Conservation (phyloP, 441 rosid genomes). For the Croton setiger region DNA sequence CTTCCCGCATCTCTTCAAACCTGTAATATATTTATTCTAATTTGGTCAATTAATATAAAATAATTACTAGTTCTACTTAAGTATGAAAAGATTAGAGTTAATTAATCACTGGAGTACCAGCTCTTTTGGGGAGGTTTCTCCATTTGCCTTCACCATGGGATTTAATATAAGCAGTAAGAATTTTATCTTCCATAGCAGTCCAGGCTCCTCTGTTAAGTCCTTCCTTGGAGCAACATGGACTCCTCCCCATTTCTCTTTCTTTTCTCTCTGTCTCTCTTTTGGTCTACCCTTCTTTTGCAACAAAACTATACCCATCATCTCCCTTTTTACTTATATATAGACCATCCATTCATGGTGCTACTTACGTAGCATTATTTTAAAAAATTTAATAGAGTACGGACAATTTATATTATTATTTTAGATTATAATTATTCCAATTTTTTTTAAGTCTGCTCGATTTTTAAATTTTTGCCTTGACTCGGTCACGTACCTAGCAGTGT, state of each 20-base stretch:
- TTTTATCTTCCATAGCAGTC: slow-evolving; percentile 66
- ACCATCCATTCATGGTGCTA: too few relatives aligned
- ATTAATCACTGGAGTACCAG: slow-evolving; percentile 31
- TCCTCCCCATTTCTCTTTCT: slow-evolving; percentile 36
- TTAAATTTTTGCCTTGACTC: too few relatives aligned
- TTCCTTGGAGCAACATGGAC: slow-evolving; percentile 48
- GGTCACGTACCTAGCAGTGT: too few relatives aligned
- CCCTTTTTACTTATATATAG: not conserved
- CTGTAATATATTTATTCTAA: slow-evolving; percentile 19
- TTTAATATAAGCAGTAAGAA: slow-evolving; percentile 41
- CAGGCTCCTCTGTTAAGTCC: slow-evolving; percentile 72
- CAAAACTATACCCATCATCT: not conserved
- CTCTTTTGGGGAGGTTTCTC: slow-evolving; percentile 60
- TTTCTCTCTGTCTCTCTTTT: slow-evolving; percentile 5
- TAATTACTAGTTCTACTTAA: too few relatives aligned
- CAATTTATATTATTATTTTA: too few relatives aligned
- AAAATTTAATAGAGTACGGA: too few relatives aligned
- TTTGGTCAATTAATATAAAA: too few relatives aligned
- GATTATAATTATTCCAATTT: too few relatives aligned
- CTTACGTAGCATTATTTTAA: too few relatives aligned
- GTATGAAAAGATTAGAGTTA: too few relatives aligned
- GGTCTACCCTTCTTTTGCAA: too few relatives aligned
- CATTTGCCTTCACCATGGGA: slow-evolving; percentile 68
- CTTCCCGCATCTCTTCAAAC: slow-evolving; percentile 52
- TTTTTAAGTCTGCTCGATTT: too few relatives aligned